These are phyloP conservation scores for Escallonia herrerae DNA, from an alignment of 129 eudicot genomes.

Conservation along the genomic window DNA sequence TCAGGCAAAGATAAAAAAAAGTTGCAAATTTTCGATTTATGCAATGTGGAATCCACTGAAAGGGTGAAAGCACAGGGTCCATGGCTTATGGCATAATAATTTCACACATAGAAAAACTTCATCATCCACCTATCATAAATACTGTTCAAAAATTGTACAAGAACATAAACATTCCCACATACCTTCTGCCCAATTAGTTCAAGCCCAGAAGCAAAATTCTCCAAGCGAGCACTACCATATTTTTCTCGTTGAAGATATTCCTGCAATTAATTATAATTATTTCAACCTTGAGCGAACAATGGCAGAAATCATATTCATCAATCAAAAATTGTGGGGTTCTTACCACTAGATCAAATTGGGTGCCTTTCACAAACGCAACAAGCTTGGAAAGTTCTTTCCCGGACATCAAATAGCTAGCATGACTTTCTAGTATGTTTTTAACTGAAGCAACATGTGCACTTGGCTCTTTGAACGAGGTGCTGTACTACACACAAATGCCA, in stretches of 20 bases:
- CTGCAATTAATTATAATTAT: constrained; percentile 32
- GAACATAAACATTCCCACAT: not conserved
- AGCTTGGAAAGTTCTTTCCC: constrained; percentile 97
- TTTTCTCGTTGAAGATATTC: constrained; percentile 93
- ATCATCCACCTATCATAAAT: too few species aligned
- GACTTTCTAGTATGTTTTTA: constrained; percentile 86
- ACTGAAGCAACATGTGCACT: constrained; percentile 92
- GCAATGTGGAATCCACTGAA: too few species aligned
- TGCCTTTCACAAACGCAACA: constrained; percentile 99
- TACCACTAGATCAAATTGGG: constrained; percentile 98
- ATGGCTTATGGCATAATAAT: too few species aligned
- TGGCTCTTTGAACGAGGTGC: constrained; percentile 74
- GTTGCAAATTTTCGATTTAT: too few species aligned
- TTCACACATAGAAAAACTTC: too few species aligned
- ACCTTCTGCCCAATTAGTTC: constrained; percentile 95
- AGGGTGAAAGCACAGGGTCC: too few species aligned
- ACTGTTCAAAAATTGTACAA: too few species aligned
- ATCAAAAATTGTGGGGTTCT: constrained; percentile 11
- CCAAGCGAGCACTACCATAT: constrained; percentile 93
- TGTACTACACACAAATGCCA: constrained; percentile 19
- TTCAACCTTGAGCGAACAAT: constrained; percentile 8
- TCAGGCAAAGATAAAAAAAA: too few species aligned
- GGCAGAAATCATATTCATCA: not conserved
- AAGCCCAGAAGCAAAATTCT: constrained; percentile 94
- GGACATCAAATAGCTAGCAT: constrained; percentile 94